Conservation (phyloP, 1,284 basidiomycete genomes). For the Porodaedalea pini region DNA sequence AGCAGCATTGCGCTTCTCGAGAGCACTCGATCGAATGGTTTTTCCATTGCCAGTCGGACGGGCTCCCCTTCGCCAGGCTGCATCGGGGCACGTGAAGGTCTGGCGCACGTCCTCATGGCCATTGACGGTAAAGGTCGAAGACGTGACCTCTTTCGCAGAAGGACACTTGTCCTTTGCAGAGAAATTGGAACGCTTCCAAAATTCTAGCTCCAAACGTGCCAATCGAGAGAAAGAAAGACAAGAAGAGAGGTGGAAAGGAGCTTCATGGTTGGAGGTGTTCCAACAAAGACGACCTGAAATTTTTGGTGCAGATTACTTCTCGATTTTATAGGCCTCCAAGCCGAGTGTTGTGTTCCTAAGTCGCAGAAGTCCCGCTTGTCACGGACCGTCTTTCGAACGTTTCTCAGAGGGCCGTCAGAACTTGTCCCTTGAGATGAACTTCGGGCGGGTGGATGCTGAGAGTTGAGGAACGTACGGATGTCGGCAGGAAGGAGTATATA, state of each 20-base stretch:
- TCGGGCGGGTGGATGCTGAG: slow-evolving; percentile 7
- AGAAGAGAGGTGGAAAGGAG: slow-evolving; percentile 9
- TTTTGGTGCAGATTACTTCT: neutral
- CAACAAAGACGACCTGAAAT: neutral
- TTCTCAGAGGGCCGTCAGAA: neutral
- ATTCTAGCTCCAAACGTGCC: slow-evolving; percentile 15
- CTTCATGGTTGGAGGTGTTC: slow-evolving; percentile 13
- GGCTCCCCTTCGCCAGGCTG: neutral
- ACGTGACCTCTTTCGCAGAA: slow-evolving; percentile 9
- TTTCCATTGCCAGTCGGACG: neutral
- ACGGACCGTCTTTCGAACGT: neutral
- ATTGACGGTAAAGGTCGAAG: slow-evolving; percentile 7
- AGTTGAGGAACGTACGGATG: neutral
- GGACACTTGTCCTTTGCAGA: slow-evolving; percentile 19
- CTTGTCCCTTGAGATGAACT: slow-evolving; percentile 2
- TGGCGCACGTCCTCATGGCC: slow-evolving; percentile 2
- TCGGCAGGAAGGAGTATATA: neutral
- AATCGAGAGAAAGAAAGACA: slow-evolving; percentile 9
- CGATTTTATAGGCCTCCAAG: neutral
- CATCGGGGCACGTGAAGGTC: slow-evolving; percentile 16
- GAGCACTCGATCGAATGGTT: neutral
- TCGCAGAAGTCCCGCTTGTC: neutral
- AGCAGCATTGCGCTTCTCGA: slow-evolving; percentile 17
- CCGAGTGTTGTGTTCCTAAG: neutral
- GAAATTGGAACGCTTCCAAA: slow-evolving; percentile 10